Percentiles rank a stretch among this genome's conserved stretches.
Conservation (phyloP, 768 basidiomycete genomes). For the Boletus sp. region DNA sequence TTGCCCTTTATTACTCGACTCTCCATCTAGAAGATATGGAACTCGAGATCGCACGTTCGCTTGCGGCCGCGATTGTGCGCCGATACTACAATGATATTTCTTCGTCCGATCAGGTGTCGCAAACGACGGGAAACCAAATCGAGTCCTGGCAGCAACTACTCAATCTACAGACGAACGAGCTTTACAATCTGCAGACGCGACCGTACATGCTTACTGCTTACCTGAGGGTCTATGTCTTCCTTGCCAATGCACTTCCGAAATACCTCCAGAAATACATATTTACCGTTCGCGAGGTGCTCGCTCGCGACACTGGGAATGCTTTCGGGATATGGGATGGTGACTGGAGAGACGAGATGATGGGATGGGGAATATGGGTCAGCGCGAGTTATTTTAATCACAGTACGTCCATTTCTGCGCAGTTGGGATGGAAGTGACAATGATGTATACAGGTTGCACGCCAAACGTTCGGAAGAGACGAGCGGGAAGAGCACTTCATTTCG, state of each 20-base stretch:
- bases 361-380: slow-evolving; percentile 60
- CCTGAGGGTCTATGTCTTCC: slow-evolving; percentile 53
- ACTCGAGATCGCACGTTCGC: slow-evolving; percentile 55
- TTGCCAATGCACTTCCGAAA: slow-evolving; percentile 38
- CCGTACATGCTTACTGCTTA: slow-evolving; percentile 53
- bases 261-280: slow-evolving; percentile 37
- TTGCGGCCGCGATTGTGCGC: slow-evolving; percentile 50
- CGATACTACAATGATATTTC: slow-evolving; percentile 33
- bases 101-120: slow-evolving; percentile 4
- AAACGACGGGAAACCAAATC: slow-evolving; percentile 1
- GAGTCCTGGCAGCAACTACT: slow-evolving; percentile 49
- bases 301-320: slow-evolving; percentile 62
- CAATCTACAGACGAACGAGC: slow-evolving; percentile 57
- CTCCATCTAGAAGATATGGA: slow-evolving; percentile 49
- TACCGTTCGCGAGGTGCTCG: slow-evolving; percentile 52
- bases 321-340: slow-evolving; percentile 68
- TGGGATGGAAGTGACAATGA: neutral
- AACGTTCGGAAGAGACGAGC: slow-evolving; percentile 48
- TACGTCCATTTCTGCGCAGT: slow-evolving; percentile 23
- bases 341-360: slow-evolving; percentile 54
- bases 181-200: slow-evolving; percentile 42
- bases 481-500: slow-evolving; percentile 47
- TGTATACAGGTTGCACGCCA: slow-evolving; percentile 47
- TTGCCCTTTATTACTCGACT: slow-evolving; percentile 25
- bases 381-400: slow-evolving; percentile 73